Evolutionary conservation across 192 early-diverging fungal species (phyloP), one percentile per base, ranked within the genome.

Genomic region (Dissophora ornata): DNA sequence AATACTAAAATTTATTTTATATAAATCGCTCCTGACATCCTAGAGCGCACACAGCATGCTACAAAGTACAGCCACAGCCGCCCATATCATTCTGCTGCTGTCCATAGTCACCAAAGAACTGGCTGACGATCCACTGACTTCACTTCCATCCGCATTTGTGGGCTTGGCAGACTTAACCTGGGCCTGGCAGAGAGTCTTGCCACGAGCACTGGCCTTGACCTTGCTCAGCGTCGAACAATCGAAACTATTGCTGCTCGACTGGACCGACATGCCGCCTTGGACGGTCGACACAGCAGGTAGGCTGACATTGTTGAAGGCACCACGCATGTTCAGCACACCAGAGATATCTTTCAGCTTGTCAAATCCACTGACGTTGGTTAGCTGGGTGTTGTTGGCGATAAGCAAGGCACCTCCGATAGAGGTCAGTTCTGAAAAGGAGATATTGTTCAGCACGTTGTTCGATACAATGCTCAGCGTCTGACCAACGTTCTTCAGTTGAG

Each of bases 351-450:
- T 70, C 44, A 92, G 80, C 65, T 87, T 69, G 18, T 81, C 75
- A 66, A 91, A 89, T 10, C 77, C 71, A 46, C 79, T 65, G 29
- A 92, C 79, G 40, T 64, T 62, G 18, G 56, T 80, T 61, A 90
- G 50, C n/a, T 85, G 68, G 18, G 86, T 86, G 64, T 92, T 92
- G 80, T 90, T 89, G 50, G 74, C 82, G 22, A 92, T 83, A 49
- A 84, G 70, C 42, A 90, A 74, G 33, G 89, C 88, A 29, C 89
- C 86, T 13, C 88, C 90, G 25, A 92, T 74, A 13, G 66, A 75
- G 8, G 71, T 75, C 26, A 92, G 55, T 50, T 78, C 69, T 21
- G 86, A 73, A 55, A 90, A 84, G n/a, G 85, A 74, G 44, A 92
- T 67, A n/a, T 83, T 78, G 67, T 50, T 66, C 40, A 92, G 77